These are phyloP conservation scores for Penicillium nucicola DNA, from an alignment of 495 filamentous ascomycete species.

Conservation along the genomic window DNA sequence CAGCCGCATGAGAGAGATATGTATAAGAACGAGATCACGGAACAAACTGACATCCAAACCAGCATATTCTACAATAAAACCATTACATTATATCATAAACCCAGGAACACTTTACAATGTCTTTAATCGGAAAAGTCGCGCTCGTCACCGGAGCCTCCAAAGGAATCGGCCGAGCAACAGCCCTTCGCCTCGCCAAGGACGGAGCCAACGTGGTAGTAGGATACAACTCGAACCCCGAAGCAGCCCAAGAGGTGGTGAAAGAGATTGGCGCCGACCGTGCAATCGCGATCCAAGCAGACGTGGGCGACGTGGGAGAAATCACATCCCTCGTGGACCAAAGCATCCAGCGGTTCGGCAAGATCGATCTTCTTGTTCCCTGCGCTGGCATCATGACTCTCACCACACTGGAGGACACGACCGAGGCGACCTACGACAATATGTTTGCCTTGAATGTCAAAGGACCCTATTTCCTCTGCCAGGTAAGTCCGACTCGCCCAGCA, in stretches of 20 bases:
- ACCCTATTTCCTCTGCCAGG: constrained; percentile 61
- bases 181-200: constrained; percentile 49
- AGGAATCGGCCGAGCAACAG: constrained; percentile 63
- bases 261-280: constrained; percentile 50
- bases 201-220: constrained; percentile 65
- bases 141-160: constrained; percentile 61
- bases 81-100: too few relatives aligned
- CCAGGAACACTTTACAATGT: too few relatives aligned
- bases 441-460: constrained; percentile 65
- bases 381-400: constrained; percentile 54
- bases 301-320: constrained; percentile 33
- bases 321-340: constrained; percentile 42
- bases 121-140: too few relatives aligned
- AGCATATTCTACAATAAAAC: too few relatives aligned
- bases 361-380: constrained; percentile 65
- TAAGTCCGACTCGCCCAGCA: constrained; percentile 12
- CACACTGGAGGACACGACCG: constrained; percentile 54
- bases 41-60: too few relatives aligned
- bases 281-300: constrained; percentile 55
- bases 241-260: constrained; percentile 55
- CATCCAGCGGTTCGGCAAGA: constrained; percentile 43
- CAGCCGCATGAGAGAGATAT: too few relatives aligned
- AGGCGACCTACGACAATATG: constrained; percentile 55
- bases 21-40: too few relatives aligned
- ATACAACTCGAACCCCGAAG: constrained; percentile 49